A percentile compares a stretch with the other conserved stretches of the same genome.
These are phyloP conservation scores for Bretschneidera sinensis DNA, from an alignment of 345 rosid genomes.

Conservation along the genomic window DNA sequence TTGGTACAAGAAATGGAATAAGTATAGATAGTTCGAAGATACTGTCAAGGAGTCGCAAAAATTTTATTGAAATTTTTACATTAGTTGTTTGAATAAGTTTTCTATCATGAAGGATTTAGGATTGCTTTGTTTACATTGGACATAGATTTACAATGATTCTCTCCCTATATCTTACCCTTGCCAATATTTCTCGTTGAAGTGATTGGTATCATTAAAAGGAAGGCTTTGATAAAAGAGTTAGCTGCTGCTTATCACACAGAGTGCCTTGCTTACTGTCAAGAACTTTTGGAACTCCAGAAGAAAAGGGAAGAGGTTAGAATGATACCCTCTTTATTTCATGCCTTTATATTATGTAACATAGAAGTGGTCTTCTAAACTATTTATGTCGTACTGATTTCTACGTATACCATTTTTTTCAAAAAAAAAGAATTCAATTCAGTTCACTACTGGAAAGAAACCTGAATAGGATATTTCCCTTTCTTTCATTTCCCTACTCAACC, in stretches of 20 bases:
- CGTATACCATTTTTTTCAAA: too few relatives aligned
- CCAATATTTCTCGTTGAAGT: constrained; percentile 34
- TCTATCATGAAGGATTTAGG: not conserved
- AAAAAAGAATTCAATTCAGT: too few relatives aligned
- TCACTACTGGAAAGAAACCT: too few relatives aligned
- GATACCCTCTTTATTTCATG: not conserved
- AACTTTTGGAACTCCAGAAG: constrained; percentile 79
- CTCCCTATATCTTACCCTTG: constrained; percentile 11
- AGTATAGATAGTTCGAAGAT: too few relatives aligned
- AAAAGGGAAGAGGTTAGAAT: constrained; percentile 65
- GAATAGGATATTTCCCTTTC: too few relatives aligned
- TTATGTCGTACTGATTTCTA: too few relatives aligned
- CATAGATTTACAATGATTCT: not conserved
- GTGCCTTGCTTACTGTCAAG: constrained; percentile 75
- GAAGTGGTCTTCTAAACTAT: too few relatives aligned
- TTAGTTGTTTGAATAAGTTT: not conserved
- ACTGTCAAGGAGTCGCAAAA: too few relatives aligned
- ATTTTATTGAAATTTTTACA: not conserved
- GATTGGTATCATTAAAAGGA: constrained; percentile 95
- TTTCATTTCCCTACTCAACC: too few relatives aligned
- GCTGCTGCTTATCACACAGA: constrained; percentile 82
- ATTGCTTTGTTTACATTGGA: not conserved
- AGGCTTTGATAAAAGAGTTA: constrained; percentile 82
- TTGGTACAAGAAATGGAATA: too few relatives aligned
- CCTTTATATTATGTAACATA: too few relatives aligned